Percentiles rank a stretch among this genome's conserved stretches.
phyloP scores from a whole-genome alignment of 768 basidiomycete genomes.

The Naganishia kalamii region DNA sequence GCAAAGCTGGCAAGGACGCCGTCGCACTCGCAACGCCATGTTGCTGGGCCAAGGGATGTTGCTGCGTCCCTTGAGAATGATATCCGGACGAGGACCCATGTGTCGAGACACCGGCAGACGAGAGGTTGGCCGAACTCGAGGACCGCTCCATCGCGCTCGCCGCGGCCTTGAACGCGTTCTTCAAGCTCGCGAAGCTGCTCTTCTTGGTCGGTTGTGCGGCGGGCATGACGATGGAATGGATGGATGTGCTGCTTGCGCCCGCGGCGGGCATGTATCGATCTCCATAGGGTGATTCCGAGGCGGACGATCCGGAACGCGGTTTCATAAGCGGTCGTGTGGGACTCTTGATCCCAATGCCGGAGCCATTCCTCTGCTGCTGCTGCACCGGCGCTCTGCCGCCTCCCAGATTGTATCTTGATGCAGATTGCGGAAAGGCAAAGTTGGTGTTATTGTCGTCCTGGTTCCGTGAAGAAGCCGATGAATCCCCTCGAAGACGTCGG shows the following conservation, averaged over 20 bases:
- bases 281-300: constrained; percentile 17
- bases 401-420: neutral
- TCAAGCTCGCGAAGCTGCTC: constrained; percentile 22
- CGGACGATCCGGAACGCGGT: constrained; percentile 17
- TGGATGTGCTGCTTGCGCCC: constrained; percentile 9
- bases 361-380: neutral
- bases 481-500: constrained; percentile 15
- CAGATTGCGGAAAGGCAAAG: constrained; percentile 21
- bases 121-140: constrained; percentile 3
- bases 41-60: constrained; percentile 8
- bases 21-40: constrained; percentile 2
- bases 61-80: neutral
- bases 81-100: constrained; percentile 11
- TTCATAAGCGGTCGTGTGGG: constrained; percentile 19
- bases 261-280: neutral
- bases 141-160: constrained; percentile 15
- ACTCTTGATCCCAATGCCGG: neutral
- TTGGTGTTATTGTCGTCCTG: neutral
- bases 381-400: neutral
- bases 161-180: constrained; percentile 25
- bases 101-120: constrained; percentile 3
- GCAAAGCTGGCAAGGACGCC: constrained; percentile 18
- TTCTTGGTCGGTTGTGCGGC: constrained; percentile 14
- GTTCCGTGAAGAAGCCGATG: neutral
- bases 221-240: constrained; percentile 8